Evolutionary conservation across 1,284 basidiomycete genomes (phyloP), one percentile per base, ranked within the genome.

Genomic region (Inonotus hispidus): DNA sequence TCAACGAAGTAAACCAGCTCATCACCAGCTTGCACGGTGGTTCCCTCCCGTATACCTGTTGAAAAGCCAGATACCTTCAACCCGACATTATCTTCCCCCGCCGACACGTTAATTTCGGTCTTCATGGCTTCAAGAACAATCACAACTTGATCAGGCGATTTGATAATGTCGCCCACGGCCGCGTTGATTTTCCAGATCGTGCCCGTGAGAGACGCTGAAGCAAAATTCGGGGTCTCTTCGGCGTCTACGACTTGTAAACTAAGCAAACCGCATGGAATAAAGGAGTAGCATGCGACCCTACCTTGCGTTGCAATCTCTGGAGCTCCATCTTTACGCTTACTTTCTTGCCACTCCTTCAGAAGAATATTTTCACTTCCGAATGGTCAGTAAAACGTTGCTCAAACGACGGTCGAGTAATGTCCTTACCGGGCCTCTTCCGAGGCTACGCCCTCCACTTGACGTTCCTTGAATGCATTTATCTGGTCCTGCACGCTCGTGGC

Each of bases 61-160:
- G 75, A 79, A 10, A 80, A 69, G 2, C 73, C 73, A 50, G 68
- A 69, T 0, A 84, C 73, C 23, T 63, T 75, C 53, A 74, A 76
- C 0, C 82, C 82, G 2, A 81, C 68, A 58, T 77, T 76, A 25
- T 74, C 75, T 23, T 78, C 75, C 1, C 79, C 79, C 0, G 79
- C 77, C 53, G 68, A 70, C 5, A 85, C 66, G 14, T 75, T 74
- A 46, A 85, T 79, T 68, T 88, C 87, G 4, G 82, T 87, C 73
- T 90, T 90, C 88, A 89, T 90, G 0, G 87, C 86, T 69, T 88
- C 85, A 16, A 90, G 74, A 23, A 88, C 75, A 3, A 83, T 66
- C 52, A 88, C 65, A 16, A 81, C 74, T 37, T 84, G 77, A 10
- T 81, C 79, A 0, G 73, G 72, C 0, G 75, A 73, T 11, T 71